Evolutionary conservation across 371 early-diverging fungal genomes (phyloP), one percentile per base, ranked within the genome.

Genomic region (Apophysomyces variabilis): DNA sequence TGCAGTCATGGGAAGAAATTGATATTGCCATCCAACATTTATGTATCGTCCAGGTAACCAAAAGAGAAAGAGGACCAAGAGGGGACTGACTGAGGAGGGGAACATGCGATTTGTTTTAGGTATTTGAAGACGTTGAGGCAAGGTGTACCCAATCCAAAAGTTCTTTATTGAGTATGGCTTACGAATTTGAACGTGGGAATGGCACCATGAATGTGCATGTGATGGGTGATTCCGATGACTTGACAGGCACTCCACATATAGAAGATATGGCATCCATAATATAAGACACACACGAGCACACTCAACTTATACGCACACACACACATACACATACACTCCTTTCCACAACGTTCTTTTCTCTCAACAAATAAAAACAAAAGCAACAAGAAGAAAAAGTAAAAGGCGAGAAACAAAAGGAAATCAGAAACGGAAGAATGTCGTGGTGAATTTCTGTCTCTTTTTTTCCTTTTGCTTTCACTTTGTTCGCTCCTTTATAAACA

Each of bases 71-170:
- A 26, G 0, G 32, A 26, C 32, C 32, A 26, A 26, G 32, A 26
- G 32, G 32, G 32, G 32, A 26, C 32, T 26, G 32, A 26, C 32
- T 3, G 3, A 26, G 3, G 3, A 26, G 32, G 32, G 32, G 3
- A 3, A 26, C 32, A 26, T 26, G 32, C 32, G 32, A 3, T 26
- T 26, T 3, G 1, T 26, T 38, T 12, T 59, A 79, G 80, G 74
- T 83, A n/a, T 84, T 83, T 76, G 83, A 85, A 63, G 84, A 85
- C 66, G 58, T 85, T 6, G 83, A 87, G 68, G 62, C 66, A 7
- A 78, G 73, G 44, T 68, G 66, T 60, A 60, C n/a, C 50, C 66
- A 9, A n/a, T 65, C 26, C 60, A 67, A 6, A 47, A 65, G 21
- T 63, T 60, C 61, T 26, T 61, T 38, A 58, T 62, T 36, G 58